Conservation (phyloP, 352 stramenopile species). For the Phytophthora vignae region DNA sequence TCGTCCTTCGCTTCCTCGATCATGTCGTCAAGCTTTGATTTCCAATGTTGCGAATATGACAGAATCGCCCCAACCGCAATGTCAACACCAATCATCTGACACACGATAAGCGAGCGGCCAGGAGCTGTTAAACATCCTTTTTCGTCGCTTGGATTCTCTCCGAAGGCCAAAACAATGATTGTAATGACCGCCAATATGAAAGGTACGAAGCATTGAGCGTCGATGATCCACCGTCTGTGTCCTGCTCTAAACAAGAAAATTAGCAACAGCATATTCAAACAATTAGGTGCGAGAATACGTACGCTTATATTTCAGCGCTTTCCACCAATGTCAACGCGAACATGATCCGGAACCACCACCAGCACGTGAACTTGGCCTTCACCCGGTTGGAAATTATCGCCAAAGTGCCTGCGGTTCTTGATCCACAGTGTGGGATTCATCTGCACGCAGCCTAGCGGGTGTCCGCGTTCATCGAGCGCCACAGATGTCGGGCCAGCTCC, state of each 20-base stretch:
- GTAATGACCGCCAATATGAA: conserved; percentile 16
- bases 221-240: conserved; percentile 7
- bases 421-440: too few species aligned
- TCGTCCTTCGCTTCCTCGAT: conserved; percentile 19
- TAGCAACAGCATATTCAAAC: neutral
- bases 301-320: neutral
- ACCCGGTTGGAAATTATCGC: neutral
- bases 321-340: too few species aligned
- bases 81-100: conserved; percentile 10
- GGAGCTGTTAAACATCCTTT: conserved; percentile 10
- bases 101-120: conserved; percentile 5
- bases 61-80: conserved; percentile 8
- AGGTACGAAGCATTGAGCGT: conserved; percentile 11
- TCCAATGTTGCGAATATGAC: conserved; percentile 18
- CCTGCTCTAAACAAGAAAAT: conserved; percentile 8
- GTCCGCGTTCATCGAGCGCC: too few species aligned
- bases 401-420: too few species aligned
- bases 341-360: conserved; percentile 13
- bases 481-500: too few species aligned
- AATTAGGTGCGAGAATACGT: neutral
- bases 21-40: conserved; percentile 17
- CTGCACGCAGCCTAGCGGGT: too few species aligned
- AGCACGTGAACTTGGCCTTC: neutral
- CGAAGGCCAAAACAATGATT: conserved; percentile 15
- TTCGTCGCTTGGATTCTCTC: conserved; percentile 15